Evolutionary conservation across 2,329 filamentous ascomycete species (phyloP), one percentile per base, ranked within the genome.

Genomic region (Ceratocystis eucalypticola): DNA sequence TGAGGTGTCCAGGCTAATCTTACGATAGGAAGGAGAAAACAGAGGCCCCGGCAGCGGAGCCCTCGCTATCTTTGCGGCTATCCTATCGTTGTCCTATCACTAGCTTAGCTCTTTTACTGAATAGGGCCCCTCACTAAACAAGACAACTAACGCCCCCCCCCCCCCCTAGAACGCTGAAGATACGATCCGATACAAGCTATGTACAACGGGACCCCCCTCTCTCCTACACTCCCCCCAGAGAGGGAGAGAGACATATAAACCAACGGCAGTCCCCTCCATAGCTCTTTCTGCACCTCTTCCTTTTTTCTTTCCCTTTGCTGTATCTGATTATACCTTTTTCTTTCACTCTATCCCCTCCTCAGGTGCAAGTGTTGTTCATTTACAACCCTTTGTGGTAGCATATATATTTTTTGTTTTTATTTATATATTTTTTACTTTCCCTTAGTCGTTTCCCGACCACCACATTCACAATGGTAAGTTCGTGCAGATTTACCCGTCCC

Each of bases 271-370:
- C 64, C 61, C 37, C 62, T 50, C 3, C n/a, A 17, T 22, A 48
- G 25, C 37, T 53, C n/a, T 17, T 53, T 30, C 37, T 48, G 22
- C 41, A 25, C 41, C 45, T 61, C 41, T 67, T 46, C 62, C 45
- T 62, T 68, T 63, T 62, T 62, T 50, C 61, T 61, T 57, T 64
- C 65, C 64, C 55, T 64, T 66, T 61, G 64, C 61, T 64, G 64
- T 61, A 61, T 64, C 67, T 61, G 55, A 64, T 53, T 45, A 37
- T 61, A 61, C 61, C 41, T 45, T 22, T 65, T 65, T 66, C 46
- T 61, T 62, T 37, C 53, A 37, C 53, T 64, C 53, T 48, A 28
- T 48, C 45, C 62, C 59, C n/a, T 45, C 41, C 33, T 44, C 48
- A 30, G 62, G 62, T 67, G 53, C 66, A 46, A 65, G 62, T 37